These are phyloP conservation scores for Cyberlindnera meyerae DNA, from an alignment of 805 yeast species.

Conservation along the genomic window DNA sequence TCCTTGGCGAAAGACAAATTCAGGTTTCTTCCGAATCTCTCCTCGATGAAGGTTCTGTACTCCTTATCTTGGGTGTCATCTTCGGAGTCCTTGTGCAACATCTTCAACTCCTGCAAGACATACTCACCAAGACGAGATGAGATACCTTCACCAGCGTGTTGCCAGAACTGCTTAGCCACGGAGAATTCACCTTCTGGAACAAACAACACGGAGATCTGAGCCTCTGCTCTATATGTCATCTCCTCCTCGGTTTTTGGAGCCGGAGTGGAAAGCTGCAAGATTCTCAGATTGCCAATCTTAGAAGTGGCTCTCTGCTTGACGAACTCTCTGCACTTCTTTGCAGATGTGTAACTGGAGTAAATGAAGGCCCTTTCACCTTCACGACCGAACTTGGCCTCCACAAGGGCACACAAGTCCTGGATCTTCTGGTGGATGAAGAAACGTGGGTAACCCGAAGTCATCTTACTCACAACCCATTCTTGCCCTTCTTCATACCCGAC, in stretches of 20 bases:
- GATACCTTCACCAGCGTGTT: constrained; percentile 95
- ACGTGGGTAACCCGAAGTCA: constrained; percentile 88
- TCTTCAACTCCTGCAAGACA: constrained; percentile 55
- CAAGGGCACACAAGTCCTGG: constrained; percentile 46
- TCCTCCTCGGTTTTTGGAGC: constrained; percentile 60
- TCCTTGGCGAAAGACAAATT: constrained; percentile 70
- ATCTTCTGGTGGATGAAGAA: constrained; percentile 66
- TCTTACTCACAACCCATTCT: constrained; percentile 67
- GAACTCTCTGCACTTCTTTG: constrained; percentile 81
- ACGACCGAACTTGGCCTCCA: constrained; percentile 71
- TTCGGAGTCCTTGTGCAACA: constrained; percentile 28
- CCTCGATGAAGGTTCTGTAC: constrained; percentile 69
- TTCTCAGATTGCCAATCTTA: constrained; percentile 41
- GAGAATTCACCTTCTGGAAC: constrained; percentile 61
- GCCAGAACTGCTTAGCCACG: constrained; percentile 89
- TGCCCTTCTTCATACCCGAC: constrained; percentile 92
- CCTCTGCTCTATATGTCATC: constrained; percentile 52
- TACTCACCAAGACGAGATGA: constrained; percentile 89
- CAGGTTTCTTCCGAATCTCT: constrained; percentile 84
- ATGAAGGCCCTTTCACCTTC: constrained; percentile 71
- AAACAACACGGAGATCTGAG: constrained; percentile 66
- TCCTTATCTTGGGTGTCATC: constrained; percentile 40
- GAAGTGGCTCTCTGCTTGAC: constrained; percentile 41
- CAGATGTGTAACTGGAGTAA: constrained; percentile 73
- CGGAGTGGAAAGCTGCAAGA: constrained; percentile 69